Conservation (phyloP, 441 rosid genomes). For the Euphorbia corollata region DNA sequence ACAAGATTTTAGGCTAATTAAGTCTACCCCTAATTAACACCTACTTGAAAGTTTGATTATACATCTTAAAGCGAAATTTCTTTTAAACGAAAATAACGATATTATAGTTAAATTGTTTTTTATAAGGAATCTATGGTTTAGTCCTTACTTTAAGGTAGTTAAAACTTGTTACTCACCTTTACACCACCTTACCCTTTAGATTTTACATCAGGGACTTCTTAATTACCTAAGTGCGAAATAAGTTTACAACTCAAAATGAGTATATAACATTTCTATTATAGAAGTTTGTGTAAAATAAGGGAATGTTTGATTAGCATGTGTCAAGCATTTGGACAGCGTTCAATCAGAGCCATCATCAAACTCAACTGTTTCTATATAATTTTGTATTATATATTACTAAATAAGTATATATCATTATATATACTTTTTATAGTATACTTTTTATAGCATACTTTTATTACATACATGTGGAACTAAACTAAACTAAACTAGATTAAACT, state of each 20-base stretch:
- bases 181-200: background rate
- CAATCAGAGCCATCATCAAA: conserved; percentile 15
- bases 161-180: conserved; percentile 1
- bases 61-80: conserved; percentile 6
- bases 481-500: no score
- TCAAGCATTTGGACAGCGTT: conserved; percentile 11
- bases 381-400: no score
- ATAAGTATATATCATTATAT: no score
- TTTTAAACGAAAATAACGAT: background rate
- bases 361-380: no score
- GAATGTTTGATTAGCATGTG: conserved; percentile 14
- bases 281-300: no score
- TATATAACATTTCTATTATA: no score
- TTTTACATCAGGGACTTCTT: background rate
- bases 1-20: background rate
- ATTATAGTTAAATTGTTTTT: background rate
- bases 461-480: no score
- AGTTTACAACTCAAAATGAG: no score
- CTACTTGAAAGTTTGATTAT: background rate
- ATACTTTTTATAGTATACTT: no score
- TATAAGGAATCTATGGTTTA: background rate
- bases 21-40: background rate
- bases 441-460: no score
- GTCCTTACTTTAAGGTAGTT: background rate
- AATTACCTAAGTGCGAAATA: no score